phyloP scores from a whole-genome alignment of 257 asterid genomes.

The Ligustrum vulgare region DNA sequence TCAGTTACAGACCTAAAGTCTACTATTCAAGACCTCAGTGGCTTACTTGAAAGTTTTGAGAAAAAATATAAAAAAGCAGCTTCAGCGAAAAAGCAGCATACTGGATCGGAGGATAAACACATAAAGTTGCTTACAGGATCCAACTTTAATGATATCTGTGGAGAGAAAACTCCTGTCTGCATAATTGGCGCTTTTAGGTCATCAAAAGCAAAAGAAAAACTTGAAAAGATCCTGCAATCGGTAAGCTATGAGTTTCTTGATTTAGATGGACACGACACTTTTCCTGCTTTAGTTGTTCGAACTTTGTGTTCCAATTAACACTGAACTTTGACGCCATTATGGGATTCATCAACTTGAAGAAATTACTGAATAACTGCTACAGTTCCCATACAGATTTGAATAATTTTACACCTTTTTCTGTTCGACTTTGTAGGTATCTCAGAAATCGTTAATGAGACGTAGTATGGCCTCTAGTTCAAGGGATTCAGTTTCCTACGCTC shows the following conservation, averaged over 20 bases:
- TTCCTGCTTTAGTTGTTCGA: not conserved
- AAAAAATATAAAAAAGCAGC: conserved; percentile 68
- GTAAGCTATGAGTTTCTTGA: conserved; percentile 42
- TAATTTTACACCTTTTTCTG: not conserved
- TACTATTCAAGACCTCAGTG: conserved; percentile 67
- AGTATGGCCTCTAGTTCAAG: conserved; percentile 39
- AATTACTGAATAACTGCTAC: not conserved
- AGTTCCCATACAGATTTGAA: not conserved
- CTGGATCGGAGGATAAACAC: conserved; percentile 39
- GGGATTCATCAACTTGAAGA: not conserved
- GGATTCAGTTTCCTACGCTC: conserved; percentile 66
- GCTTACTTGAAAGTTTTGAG: conserved; percentile 71
- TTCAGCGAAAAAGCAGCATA: conserved; percentile 36
- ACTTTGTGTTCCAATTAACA: too few species aligned
- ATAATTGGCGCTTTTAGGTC: conserved; percentile 79
- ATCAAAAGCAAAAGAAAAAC: conserved; percentile 52
- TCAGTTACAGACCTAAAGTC: conserved; percentile 77
- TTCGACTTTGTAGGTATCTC: conserved; percentile 55
- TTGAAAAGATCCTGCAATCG: conserved; percentile 57
- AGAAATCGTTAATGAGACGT: conserved; percentile 68
- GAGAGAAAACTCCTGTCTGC: conserved; percentile 76
- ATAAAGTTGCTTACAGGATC: conserved; percentile 66
- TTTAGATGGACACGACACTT: not conserved
- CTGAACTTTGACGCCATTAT: not conserved
- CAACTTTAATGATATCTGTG: conserved; percentile 62